A percentile compares a stretch with the other conserved stretches of the same genome.
Evolutionary conservation across 106 monocot species (phyloP).

Genomic region (Triglochin maritima): DNA sequence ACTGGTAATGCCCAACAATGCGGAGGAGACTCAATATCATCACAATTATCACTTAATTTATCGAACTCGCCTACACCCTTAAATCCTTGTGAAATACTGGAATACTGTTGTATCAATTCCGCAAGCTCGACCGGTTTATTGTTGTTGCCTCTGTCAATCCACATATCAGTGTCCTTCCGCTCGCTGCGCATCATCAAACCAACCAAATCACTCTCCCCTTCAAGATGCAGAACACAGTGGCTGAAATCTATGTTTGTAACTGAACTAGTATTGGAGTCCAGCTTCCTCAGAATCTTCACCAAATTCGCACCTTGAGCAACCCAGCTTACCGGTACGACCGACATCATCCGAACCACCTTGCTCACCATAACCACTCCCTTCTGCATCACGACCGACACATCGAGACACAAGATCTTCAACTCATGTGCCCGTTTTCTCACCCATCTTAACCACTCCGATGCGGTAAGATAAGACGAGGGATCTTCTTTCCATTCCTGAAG

Average conservation of each 20-base stretch:
- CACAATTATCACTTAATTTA: background rate
- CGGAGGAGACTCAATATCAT: background rate
- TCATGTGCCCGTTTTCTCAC: background rate
- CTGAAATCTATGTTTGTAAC: background rate
- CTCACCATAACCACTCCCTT: background rate
- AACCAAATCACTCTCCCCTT: slow-evolving; percentile 11
- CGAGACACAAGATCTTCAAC: background rate
- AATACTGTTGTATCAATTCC: background rate
- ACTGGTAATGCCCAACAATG: slow-evolving; percentile 18
- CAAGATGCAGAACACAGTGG: slow-evolving; percentile 5
- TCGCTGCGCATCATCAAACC: slow-evolving; percentile 1
- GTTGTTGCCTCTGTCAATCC: slow-evolving; percentile 1
- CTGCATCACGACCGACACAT: background rate
- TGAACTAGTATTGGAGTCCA: background rate
- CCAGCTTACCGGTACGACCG: background rate
- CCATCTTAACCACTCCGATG: too few relatives aligned
- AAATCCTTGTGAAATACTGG: background rate
- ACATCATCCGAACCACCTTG: slow-evolving; percentile 4
- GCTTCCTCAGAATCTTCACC: background rate
- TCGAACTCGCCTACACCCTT: background rate
- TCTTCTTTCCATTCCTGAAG: slow-evolving; percentile 3
- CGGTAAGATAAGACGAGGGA: background rate
- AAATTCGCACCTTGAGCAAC: too few relatives aligned
- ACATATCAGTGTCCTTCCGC: background rate
- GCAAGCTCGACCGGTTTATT: background rate